Evolutionary conservation across 108 stramenopile species (phyloP), one percentile per base, ranked within the genome.

Genomic region (Fistulifera pelliculosa): DNA sequence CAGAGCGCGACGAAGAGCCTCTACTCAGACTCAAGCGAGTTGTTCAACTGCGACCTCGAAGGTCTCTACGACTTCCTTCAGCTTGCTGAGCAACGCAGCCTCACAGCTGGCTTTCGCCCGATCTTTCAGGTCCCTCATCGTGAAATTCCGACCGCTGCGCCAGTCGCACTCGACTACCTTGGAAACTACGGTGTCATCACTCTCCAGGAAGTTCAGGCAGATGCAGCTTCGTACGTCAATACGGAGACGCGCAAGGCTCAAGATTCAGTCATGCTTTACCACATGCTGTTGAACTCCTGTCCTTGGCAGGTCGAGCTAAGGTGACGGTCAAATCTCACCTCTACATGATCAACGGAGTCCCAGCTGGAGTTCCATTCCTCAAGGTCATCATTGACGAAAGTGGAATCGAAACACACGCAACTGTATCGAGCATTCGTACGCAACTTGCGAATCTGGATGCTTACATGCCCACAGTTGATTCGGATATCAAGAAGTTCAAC

Each of bases 401-500:
- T 0, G 38, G 53, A 21, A n/a, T 65, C 0, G 60, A 75, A 18
- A 61, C 69, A 0, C 49, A 41, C 1, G 64, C 64, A 5, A 70
- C 74, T 3, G 47, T 52, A 4, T 49, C 27, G 1, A 19, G 21
- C 43, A 15, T 75, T 22, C 41, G 41, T 7, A 28, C 6, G 26
- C 43, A 70, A 21, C 42, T 75, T 4, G 31, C 50, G 11, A 47
- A 12, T 31, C 41, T 70, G 11, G 64, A 70, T 39, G 15, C 3
- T 4, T 43, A 49, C 56, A 70, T 70, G 56, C 7, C 8, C 19
- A 41, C 38, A 13, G 13, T 59, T 24, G 52, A 55, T 15, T 38
- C 14, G 17, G 40, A 73, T 41, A 47, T 73, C 35, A 18, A 27
- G n/a, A 45, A 62, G 40, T 71, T 70, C 66, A 66, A 76, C 57